Base-by-base conservation (phyloP, 257 asterid genomes). In the Solanum neorickii region DNA sequence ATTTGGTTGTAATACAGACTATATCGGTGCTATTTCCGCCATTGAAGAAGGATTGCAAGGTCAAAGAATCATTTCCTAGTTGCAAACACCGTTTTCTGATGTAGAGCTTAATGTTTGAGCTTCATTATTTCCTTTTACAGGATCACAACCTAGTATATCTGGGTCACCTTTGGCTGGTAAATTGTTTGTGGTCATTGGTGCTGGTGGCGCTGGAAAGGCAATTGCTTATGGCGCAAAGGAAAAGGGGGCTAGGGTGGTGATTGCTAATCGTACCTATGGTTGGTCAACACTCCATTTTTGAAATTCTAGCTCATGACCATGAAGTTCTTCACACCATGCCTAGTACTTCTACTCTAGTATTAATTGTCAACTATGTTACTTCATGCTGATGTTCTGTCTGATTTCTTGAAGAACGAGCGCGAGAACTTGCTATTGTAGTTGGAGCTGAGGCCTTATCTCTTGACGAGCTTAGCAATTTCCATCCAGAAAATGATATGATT, bases 181-280 rank as follows among this genome's bases (percentile, higher is more conserved):
- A 90, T 83, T 96, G 85, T 96, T 97, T 86, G 92, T 97, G 35
- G 97, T 97, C 85, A 93, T 96, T 84, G 99, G 99, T 66, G 99
- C 99, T 83, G 99, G 99, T 35, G 99, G 99, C 52, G 99, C 99
- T n/a, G 99, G 98, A 65, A 96, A 93, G 92, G 97, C 99, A 29
- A 94, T 97, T 74, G 99, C 99, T 82, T 96, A 93, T 87, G 99
- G 99, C 49, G 99, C 99, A 80, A 97, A 96, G 90, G 94, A 89
- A 90, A 97, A 97, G 92, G 99, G 99, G 70, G 98, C 99, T 87
- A 90, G 95, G 85, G 96, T 97, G 12, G 98, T 93, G 88, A 93
- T 97, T 85, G 99, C 98, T 78, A 96, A 97, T 89, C 99, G 99
- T 87, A 97, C 98, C 82, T 94, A 94, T 89, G 99, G 99, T 96